Conservation (phyloP, 2,329 filamentous ascomycete species). For the Fusarium sp. region DNA sequence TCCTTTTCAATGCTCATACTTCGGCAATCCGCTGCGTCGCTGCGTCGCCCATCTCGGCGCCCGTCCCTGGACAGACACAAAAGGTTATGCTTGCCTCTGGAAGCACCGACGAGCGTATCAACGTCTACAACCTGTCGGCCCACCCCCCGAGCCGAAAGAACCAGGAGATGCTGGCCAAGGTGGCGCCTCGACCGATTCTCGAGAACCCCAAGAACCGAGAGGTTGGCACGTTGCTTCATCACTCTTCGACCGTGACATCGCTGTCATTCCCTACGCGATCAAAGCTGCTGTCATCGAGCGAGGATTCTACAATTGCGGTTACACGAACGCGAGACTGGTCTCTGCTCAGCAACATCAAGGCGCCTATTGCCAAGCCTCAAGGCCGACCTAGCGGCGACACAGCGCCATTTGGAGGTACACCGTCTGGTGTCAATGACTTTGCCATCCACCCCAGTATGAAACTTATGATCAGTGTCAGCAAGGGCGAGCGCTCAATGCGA, state of each 20-base stretch:
- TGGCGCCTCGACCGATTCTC: slow-evolving; percentile 80
- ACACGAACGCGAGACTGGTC: slow-evolving; percentile 92
- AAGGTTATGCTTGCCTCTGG: slow-evolving; percentile 93
- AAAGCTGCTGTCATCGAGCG: slow-evolving; percentile 89
- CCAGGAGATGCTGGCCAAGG: slow-evolving; percentile 73
- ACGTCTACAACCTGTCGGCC: slow-evolving; percentile 90
- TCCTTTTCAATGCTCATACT: slow-evolving; percentile 94
- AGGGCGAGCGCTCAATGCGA: slow-evolving; percentile 91
- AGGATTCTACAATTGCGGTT: slow-evolving; percentile 93
- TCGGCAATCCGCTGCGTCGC: slow-evolving; percentile 92
- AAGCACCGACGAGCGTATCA: slow-evolving; percentile 93
- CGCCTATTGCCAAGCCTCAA: slow-evolving; percentile 83
- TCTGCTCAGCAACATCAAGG: slow-evolving; percentile 88
- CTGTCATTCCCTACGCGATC: slow-evolving; percentile 87
- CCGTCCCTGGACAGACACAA: slow-evolving; percentile 73
- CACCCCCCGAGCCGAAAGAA: slow-evolving; percentile 72
- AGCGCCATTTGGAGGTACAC: slow-evolving; percentile 82
- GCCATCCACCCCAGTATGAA: slow-evolving; percentile 97
- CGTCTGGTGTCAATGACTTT: slow-evolving; percentile 94
- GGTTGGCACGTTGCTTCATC: slow-evolving; percentile 88
- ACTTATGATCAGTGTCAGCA: slow-evolving; percentile 93
- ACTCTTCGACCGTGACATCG: slow-evolving; percentile 84
- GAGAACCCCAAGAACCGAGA: slow-evolving; percentile 92
- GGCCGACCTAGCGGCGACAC: slow-evolving; percentile 93
- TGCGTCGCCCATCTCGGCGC: slow-evolving; percentile 81